Base-by-base conservation (phyloP, 2,329 filamentous ascomycete species). In the Epichloe elymi region DNA sequence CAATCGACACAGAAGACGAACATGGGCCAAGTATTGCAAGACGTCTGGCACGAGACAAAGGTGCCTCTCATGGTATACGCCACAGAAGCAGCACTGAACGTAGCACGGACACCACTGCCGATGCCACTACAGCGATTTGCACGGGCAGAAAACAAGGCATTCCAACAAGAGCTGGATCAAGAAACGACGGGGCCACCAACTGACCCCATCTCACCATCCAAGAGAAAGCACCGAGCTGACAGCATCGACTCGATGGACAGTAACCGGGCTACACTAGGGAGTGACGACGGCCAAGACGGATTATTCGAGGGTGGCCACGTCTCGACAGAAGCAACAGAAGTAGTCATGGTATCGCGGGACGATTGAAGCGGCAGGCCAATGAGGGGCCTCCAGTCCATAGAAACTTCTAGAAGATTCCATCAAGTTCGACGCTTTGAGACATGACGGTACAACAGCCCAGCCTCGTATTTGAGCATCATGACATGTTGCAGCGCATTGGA, bases 1-100 rank as follows among this genome's bases (percentile, higher is more conserved):
- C 14, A 40, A 4, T 39, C 12, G 37, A 37, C 53, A 79, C 53
- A 80, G 76, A 76, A 72, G 69, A 67, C 72, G 2, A 68, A 68
- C 3, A 58, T 70, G 20, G 70, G 74, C 39, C 65, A 68, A 36
- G 70, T 77, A 23, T 61, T 76, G 3, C 60, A 66, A 46, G 68
- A 71, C 10, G 68, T 76, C 19, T 74, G 71, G 63, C 64, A 67
- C 7, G 74, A 76, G 46, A 71, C 70, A 8, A 74, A 72, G 50
- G 68, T 65, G 17, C 70, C 72, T 0, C 57, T 78, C 17, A 58
- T 80, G 3, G 63, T 80, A 4, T 80, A 80, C 57, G 76, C 77
- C 20, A 75, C 74, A 4, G 74, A 79, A 53, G 61, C 65, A 26
- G 74, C 75, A 23, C 60, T 78, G 52, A 55, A 65, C 12, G 55